Evolutionary conservation across 257 asterid genomes (phyloP).

Genomic region (Ballota nigra): DNA sequence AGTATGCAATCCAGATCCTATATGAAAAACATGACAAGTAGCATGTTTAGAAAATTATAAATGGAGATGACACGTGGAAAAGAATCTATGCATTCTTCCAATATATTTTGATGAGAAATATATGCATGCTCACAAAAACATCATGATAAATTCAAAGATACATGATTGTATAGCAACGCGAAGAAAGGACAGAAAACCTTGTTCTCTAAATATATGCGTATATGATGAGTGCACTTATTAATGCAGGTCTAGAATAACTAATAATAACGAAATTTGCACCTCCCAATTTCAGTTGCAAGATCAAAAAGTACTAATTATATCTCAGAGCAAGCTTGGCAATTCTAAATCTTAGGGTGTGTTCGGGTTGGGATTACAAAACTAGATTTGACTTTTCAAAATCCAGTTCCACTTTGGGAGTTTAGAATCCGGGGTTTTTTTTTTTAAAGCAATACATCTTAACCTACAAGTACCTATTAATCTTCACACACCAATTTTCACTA

Average conservation of each 20-base stretch:
- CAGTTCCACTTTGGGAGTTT: too few relatives aligned
- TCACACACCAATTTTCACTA: too few relatives aligned
- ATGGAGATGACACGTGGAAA: neutral
- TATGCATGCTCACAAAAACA: neutral
- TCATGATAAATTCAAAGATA: neutral
- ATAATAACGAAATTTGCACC: neutral
- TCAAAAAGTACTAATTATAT: neutral
- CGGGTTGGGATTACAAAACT: too few relatives aligned
- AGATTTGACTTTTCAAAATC: too few relatives aligned
- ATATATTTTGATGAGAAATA: neutral
- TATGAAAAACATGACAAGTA: neutral
- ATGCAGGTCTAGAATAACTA: neutral
- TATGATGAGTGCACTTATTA: neutral
- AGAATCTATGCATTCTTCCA: neutral
- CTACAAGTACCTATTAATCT: too few relatives aligned
- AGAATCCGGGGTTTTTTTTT: too few relatives aligned
- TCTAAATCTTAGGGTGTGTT: neutral
- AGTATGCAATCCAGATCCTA: slow-evolving; percentile 93
- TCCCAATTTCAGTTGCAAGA: neutral
- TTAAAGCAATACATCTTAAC: too few relatives aligned
- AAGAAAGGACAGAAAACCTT: neutral
- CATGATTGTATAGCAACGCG: neutral
- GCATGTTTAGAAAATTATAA: neutral
- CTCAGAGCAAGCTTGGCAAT: neutral
- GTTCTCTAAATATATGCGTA: neutral